These are phyloP conservation scores for Hyphopichia burtonii DNA, from an alignment of 1,139 yeast species.

Conservation along the genomic window DNA sequence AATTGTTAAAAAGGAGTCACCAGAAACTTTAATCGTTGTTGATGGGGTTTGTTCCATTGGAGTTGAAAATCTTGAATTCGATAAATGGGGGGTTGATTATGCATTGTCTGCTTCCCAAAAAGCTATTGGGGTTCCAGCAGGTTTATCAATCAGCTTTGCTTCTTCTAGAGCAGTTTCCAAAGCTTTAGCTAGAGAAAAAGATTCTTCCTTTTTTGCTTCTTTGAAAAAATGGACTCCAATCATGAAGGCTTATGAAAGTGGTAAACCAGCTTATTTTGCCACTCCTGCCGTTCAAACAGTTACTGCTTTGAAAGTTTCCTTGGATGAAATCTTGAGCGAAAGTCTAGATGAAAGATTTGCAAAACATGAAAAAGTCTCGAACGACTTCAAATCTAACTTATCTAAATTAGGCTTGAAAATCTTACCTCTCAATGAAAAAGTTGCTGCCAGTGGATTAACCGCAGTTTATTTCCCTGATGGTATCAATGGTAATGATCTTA, in stretches of 20 bases:
- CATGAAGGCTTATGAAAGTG: conserved; percentile 83
- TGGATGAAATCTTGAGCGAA: conserved; percentile 65
- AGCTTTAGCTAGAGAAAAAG: conserved; percentile 56
- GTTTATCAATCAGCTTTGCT: conserved; percentile 75
- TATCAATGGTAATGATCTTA: conserved; percentile 64
- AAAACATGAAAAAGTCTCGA: conserved; percentile 62
- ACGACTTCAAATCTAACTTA: conserved; percentile 59
- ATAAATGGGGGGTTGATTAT: conserved; percentile 86
- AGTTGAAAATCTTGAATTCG: conserved; percentile 82
- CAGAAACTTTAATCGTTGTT: conserved; percentile 79
- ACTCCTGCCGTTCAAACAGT: conserved; percentile 90
- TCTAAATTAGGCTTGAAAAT: conserved; percentile 62
- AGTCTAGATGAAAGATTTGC: conserved; percentile 63
- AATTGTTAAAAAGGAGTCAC: conserved; percentile 62
- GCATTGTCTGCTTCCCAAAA: conserved; percentile 92
- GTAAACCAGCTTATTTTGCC: conserved; percentile 84
- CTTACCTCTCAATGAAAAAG: conserved; percentile 58
- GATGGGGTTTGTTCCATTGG: conserved; percentile 96
- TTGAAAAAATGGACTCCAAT: conserved; percentile 87
- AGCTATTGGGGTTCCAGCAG: conserved; percentile 94
- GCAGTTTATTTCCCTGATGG: conserved; percentile 84
- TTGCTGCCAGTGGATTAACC: conserved; percentile 85
- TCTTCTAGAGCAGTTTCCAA: conserved; percentile 71
- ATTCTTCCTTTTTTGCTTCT: conserved; percentile 69
- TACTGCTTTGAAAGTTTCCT: conserved; percentile 76